Conservation (phyloP, 805 yeast species). For the Lipomyces anomalus region DNA sequence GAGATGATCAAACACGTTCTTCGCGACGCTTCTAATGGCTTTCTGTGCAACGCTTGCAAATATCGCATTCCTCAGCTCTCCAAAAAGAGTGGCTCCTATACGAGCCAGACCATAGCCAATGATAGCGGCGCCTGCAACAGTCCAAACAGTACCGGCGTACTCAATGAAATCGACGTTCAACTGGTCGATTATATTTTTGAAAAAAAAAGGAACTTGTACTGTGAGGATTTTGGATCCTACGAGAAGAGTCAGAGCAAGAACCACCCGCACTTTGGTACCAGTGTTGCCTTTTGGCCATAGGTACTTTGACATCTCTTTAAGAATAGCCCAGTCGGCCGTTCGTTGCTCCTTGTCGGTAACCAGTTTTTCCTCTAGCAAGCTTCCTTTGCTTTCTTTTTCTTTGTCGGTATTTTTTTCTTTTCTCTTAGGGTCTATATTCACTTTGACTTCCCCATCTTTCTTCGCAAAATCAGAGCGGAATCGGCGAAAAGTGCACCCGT, state of each 20-base stretch:
- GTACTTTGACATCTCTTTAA: slow-evolving; percentile 59
- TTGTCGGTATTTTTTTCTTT: no score
- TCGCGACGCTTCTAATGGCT: slow-evolving; percentile 86
- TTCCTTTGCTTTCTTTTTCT: no score
- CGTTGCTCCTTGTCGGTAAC: slow-evolving; percentile 13
- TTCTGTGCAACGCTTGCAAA: slow-evolving; percentile 93
- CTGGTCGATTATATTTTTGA: slow-evolving; percentile 79
- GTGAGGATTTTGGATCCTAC: slow-evolving; percentile 78
- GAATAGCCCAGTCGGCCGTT: slow-evolving; percentile 37
- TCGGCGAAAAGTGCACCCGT: no score
- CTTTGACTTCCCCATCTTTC: no score
- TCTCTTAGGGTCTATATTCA: no score
- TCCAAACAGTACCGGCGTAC: slow-evolving; percentile 56
- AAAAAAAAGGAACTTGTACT: slow-evolving; percentile 93
- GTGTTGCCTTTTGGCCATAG: slow-evolving; percentile 74
- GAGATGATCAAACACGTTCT: slow-evolving; percentile 78
- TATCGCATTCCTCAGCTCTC: slow-evolving; percentile 90
- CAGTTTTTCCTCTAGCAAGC: slow-evolving; percentile 14
- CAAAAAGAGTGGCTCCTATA: slow-evolving; percentile 89
- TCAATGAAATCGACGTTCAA: slow-evolving; percentile 88
- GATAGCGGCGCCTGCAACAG: slow-evolving; percentile 61
- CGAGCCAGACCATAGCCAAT: slow-evolving; percentile 90
- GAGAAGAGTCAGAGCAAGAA: slow-evolving; percentile 65
- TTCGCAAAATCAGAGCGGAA: no score
- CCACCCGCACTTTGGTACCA: slow-evolving; percentile 65